Evolutionary conservation across 192 early-diverging fungal species (phyloP), one percentile per base, ranked within the genome.

Genomic region (Umbelopsis sp.): DNA sequence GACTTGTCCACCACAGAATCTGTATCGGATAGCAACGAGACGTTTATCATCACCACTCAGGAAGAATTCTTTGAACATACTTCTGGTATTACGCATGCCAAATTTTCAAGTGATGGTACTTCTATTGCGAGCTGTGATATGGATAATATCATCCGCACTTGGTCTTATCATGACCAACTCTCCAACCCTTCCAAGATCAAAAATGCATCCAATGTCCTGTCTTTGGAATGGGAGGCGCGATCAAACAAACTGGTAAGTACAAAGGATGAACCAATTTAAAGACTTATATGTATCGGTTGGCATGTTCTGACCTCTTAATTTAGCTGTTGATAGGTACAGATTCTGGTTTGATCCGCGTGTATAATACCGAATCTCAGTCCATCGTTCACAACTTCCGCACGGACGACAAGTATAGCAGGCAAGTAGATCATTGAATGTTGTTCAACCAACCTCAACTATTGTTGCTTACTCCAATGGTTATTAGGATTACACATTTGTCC

Each of bases 51-150:
- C n/a, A 66, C 73, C n/a, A 76, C 55, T 51, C 78, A 80, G 74
- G 86, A 89, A 58, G 80, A 85, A 44, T 89, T 81, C 66, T 77
- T 83, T 52, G 86, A 87, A 61, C 86, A 89, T 72, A 79, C 82
- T 4, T 86, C 86, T 5, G 86, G 85, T 2, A 85, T 89, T 23
- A 80, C 82, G 0, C 80, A 82, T 66, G 86, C 86, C 21, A 81
- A 78, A 45, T 86, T 87, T 53, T 89, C 87, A 5, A 79, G 69
- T 25, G 78, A 85, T 49, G 87, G 87, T 0, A 81, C 76, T 21
- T 67, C 86, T 41, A 89, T 89, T 46, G 83, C 84, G 20, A 89
- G 87, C 50, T 87, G 86, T 69, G 87, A 89, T 74, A 79, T 82
- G 46, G 87, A 89, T 55, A 86, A 85, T 52, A 82, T 86, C 71